Evolutionary conservation across 73 alveolate species (phyloP).

Genomic region (Paraurostyla sp.): DNA sequence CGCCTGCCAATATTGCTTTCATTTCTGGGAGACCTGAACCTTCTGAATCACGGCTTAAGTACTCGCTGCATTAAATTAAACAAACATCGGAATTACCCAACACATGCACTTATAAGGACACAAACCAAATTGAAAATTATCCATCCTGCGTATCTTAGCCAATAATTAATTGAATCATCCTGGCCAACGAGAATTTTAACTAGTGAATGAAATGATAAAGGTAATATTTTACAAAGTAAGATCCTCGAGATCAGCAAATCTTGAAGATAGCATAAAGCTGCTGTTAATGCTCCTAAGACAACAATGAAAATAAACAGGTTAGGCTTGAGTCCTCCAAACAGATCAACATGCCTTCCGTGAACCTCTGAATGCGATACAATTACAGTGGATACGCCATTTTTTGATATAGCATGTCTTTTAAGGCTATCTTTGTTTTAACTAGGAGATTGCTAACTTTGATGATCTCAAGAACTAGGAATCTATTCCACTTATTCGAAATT

Average conservation of each 20-base stretch:
- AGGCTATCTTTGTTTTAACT: not conserved
- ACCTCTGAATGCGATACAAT: not conserved
- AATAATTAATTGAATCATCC: not conserved
- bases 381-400: not conserved
- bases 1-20: conserved; percentile 89
- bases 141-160: conserved; percentile 5
- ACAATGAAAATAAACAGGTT: not conserved
- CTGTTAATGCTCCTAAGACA: not conserved
- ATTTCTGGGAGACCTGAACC: conserved; percentile 93
- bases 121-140: not conserved
- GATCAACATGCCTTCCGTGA: too few relatives aligned
- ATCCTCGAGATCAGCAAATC: too few relatives aligned
- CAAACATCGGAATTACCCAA: conserved; percentile 60
- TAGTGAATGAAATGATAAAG: not conserved
- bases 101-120: not conserved
- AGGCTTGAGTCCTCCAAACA: not conserved
- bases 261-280: not conserved
- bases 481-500: not conserved
- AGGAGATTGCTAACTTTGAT: not conserved
- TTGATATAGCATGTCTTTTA: not conserved
- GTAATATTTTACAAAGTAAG: not conserved
- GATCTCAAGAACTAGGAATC: not conserved
- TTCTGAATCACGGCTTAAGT: conserved; percentile 87
- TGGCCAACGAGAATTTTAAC: not conserved
- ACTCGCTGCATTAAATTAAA: conserved; percentile 25